A percentile compares a stretch with the other conserved stretches of the same genome.
These are phyloP conservation scores for Tolypocladium paradoxum DNA, from an alignment of 2,329 filamentous ascomycete genomes.

Conservation along the genomic window DNA sequence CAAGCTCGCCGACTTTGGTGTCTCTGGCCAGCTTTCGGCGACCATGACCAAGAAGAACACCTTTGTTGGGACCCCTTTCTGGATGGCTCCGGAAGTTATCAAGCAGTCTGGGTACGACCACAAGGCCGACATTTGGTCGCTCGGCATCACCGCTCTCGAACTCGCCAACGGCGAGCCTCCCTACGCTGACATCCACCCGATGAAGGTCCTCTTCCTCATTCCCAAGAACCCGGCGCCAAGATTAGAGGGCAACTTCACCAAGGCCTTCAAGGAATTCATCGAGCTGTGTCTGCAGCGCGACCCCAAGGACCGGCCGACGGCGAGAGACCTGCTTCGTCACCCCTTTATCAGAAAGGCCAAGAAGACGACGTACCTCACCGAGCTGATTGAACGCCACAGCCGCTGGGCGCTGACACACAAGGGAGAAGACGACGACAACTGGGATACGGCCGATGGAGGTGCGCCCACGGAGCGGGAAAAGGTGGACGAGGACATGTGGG, in stretches of 20 bases:
- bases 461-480: constrained; percentile 42
- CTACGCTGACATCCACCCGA: constrained; percentile 92
- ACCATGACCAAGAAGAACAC: constrained; percentile 99
- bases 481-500: constrained; percentile 83
- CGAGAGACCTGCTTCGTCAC: constrained; percentile 78
- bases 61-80: constrained; percentile 95
- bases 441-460: constrained; percentile 45
- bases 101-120: constrained; percentile 97
- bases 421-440: constrained; percentile 51
- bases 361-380: constrained; percentile 91
- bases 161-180: constrained; percentile 86
- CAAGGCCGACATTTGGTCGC: constrained; percentile 95
- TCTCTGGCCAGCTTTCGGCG: constrained; percentile 88
- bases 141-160: constrained; percentile 89
- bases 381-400: constrained; percentile 83
- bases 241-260: constrained; percentile 72
- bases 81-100: constrained; percentile 99
- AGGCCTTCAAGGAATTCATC: constrained; percentile 74
- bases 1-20: constrained; percentile 93
- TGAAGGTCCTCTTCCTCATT: constrained; percentile 96
- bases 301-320: constrained; percentile 77
- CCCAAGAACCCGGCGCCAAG: constrained; percentile 85
- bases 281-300: constrained; percentile 80
- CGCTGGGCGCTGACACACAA: constrained; percentile 79
- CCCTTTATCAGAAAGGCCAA: constrained; percentile 86